A percentile compares a stretch with the other conserved stretches of the same genome.
Conservation (phyloP, 2,329 filamentous ascomycete genomes). For the Arachnopeziza araneosa region DNA sequence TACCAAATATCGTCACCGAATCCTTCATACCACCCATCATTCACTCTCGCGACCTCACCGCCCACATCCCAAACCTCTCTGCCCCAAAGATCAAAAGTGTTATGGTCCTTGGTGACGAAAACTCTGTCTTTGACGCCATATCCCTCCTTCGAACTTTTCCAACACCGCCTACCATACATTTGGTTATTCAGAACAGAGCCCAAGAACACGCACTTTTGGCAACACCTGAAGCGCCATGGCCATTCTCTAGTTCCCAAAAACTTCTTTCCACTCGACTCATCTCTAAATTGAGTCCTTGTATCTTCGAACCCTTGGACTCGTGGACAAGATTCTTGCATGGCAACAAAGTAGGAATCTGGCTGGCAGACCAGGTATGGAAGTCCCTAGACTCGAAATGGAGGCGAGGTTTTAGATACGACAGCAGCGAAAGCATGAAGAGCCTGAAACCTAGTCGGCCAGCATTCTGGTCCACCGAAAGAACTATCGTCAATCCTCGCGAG, state of each 20-base stretch:
- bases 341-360: slow-evolving; percentile 1
- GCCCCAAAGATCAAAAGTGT: slow-evolving; percentile 5
- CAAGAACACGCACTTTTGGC: slow-evolving; percentile 10
- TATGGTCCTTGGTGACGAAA: slow-evolving; percentile 10
- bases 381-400: not conserved
- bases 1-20: slow-evolving; percentile 17
- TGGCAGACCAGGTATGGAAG: slow-evolving; percentile 1
- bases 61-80: slow-evolving; percentile 16
- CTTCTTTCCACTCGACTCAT: slow-evolving; percentile 16
- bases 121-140: slow-evolving; percentile 15
- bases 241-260: slow-evolving; percentile 2
- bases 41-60: slow-evolving; percentile 24
- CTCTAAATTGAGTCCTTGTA: slow-evolving; percentile 8
- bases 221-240: slow-evolving; percentile 2
- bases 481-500: slow-evolving; percentile 1
- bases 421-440: not conserved
- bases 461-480: slow-evolving; percentile 4
- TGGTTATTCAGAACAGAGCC: not conserved
- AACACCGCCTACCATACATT: not conserved
- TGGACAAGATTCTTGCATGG: slow-evolving; percentile 6
- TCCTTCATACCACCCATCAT: slow-evolving; percentile 9
- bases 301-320: slow-evolving; percentile 3
- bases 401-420: not conserved
- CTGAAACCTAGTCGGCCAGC: not conserved
- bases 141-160: slow-evolving; percentile 4